phyloP scores from a whole-genome alignment of 352 stramenopile genomes.

The Pythium apleroticum region DNA sequence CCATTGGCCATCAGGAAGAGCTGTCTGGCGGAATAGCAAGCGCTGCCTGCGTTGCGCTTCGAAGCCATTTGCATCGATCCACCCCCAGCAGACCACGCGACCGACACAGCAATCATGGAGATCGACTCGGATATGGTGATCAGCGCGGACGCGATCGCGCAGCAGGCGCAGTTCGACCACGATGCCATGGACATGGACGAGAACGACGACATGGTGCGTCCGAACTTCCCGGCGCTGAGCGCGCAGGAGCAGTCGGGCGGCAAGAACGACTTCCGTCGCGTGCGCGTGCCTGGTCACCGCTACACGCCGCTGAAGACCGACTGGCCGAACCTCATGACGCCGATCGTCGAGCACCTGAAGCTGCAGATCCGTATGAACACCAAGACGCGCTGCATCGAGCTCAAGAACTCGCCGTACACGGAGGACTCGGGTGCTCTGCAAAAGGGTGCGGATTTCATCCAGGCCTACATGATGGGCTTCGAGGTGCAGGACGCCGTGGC shows the following conservation, averaged over 20 bases:
- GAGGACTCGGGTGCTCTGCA: constrained; percentile 94
- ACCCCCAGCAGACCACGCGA: background rate
- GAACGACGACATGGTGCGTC: constrained; percentile 12
- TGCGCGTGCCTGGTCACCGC: constrained; percentile 95
- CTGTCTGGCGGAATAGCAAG: background rate
- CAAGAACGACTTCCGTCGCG: constrained; percentile 95
- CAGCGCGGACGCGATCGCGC: constrained; percentile 42
- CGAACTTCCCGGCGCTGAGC: constrained; percentile 76
- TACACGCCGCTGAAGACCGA: constrained; percentile 99
- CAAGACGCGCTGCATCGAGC: constrained; percentile 97
- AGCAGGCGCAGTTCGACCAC: constrained; percentile 49
- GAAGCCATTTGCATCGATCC: constrained; percentile 18
- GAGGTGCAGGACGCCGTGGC: constrained; percentile 97
- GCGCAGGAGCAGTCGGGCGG: constrained; percentile 74
- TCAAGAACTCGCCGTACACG: constrained; percentile 95
- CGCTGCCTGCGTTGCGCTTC: background rate
- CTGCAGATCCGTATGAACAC: constrained; percentile 99
- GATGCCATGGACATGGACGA: constrained; percentile 22
- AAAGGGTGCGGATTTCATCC: constrained; percentile 97
- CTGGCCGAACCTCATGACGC: constrained; percentile 98
- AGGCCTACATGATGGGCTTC: constrained; percentile 99
- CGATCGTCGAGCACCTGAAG: constrained; percentile 98
- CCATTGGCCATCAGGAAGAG: constrained; percentile 21
- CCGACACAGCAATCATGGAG: constrained; percentile 45
- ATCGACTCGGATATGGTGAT: constrained; percentile 77